phyloP scores from a whole-genome alignment of 2,329 filamentous ascomycete species.

The Dactylellina haptotyla region DNA sequence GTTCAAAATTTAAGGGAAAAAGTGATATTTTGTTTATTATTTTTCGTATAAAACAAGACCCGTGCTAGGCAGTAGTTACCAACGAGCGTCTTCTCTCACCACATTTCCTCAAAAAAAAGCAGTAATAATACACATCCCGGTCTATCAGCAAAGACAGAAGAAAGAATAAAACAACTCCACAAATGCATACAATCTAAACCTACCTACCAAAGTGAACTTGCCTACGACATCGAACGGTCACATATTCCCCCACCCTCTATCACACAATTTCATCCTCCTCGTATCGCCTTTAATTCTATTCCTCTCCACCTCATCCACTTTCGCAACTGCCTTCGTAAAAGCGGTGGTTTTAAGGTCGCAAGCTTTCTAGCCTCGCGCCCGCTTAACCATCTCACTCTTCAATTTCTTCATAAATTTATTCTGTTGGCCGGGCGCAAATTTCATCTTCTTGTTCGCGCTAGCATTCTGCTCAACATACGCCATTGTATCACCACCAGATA shows the following conservation, averaged over 20 bases:
- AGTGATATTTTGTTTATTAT: not conserved
- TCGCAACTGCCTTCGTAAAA: constrained; percentile 15
- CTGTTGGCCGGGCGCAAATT: constrained; percentile 66
- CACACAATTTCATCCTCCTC: constrained; percentile 15
- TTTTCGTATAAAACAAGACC: too few species aligned
- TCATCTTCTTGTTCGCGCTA: constrained; percentile 74
- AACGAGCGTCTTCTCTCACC: too few species aligned
- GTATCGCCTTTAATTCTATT: constrained; percentile 22
- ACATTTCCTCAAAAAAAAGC: too few species aligned
- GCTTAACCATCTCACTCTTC: constrained; percentile 47
- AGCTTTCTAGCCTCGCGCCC: constrained; percentile 51
- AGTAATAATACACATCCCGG: constrained; percentile 44
- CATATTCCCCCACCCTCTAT: constrained; percentile 42
- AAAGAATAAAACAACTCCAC: constrained; percentile 19
- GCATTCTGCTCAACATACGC: constrained; percentile 90
- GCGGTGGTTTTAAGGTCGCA: constrained; percentile 36
- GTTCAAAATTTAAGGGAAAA: too few species aligned
- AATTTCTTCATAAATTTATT: constrained; percentile 52
- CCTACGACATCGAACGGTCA: not conserved
- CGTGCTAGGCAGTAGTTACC: too few species aligned
- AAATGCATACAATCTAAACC: constrained; percentile 7
- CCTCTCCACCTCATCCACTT: constrained; percentile 17
- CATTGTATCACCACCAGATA: constrained; percentile 95
- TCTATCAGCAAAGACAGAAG: constrained; percentile 18
- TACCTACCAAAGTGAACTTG: too few species aligned